These are phyloP conservation scores for Leptosphaerulina australis DNA, from an alignment of 2,329 filamentous ascomycete genomes.

Conservation along the genomic window DNA sequence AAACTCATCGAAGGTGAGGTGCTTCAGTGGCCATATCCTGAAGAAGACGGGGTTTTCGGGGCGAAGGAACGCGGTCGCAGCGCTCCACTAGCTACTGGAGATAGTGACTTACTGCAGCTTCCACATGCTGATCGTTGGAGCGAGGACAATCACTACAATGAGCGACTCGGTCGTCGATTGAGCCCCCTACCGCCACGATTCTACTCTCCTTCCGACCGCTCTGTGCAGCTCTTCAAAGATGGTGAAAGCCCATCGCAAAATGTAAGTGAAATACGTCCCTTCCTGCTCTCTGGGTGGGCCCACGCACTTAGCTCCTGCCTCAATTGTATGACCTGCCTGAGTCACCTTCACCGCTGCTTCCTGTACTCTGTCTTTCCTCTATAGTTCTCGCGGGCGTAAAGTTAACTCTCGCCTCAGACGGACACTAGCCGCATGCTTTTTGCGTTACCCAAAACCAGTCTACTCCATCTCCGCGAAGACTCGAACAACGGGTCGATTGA, in stretches of 20 bases:
- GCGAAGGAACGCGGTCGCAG: slow-evolving; percentile 17
- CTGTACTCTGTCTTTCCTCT: background rate
- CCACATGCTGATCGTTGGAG: slow-evolving; percentile 23
- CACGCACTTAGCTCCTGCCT: slow-evolving; percentile 10
- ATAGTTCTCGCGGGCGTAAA: background rate
- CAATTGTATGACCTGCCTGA: background rate
- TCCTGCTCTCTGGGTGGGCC: slow-evolving; percentile 18
- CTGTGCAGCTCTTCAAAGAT: slow-evolving; percentile 23
- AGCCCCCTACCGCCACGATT: slow-evolving; percentile 34
- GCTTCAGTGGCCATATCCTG: slow-evolving; percentile 26
- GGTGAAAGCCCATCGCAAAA: slow-evolving; percentile 39
- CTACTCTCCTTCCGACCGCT: slow-evolving; percentile 39
- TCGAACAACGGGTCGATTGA: slow-evolving; percentile 29
- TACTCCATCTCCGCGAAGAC: slow-evolving; percentile 16
- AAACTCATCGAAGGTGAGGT: slow-evolving; percentile 34
- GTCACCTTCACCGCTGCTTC: slow-evolving; percentile 14
- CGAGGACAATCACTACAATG: slow-evolving; percentile 18
- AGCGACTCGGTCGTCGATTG: slow-evolving; percentile 8
- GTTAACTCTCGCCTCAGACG: slow-evolving; percentile 30
- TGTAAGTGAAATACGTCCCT: slow-evolving; percentile 36
- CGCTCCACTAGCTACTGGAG: slow-evolving; percentile 16
- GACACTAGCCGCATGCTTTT: slow-evolving; percentile 34
- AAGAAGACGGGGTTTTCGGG: slow-evolving; percentile 10
- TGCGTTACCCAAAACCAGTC: slow-evolving; percentile 17
- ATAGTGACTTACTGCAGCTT: slow-evolving; percentile 11